These are phyloP conservation scores for Nelumbo lutea DNA, from an alignment of 164 flowering plant genomes.

Conservation along the genomic window DNA sequence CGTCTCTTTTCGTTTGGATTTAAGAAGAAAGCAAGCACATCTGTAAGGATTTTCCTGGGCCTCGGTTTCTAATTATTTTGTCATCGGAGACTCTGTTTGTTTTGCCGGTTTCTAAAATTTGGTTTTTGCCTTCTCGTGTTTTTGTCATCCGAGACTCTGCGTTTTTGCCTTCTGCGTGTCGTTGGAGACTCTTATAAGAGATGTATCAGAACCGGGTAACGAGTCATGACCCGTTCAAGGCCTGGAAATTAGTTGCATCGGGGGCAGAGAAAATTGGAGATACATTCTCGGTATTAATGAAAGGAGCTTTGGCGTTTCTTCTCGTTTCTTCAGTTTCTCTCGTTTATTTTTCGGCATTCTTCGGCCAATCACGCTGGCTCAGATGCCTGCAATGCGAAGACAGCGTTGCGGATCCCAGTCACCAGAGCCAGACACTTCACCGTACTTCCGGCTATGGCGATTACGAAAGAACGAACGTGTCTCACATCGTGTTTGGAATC, in stretches of 20 bases:
- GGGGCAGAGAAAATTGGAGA: constrained; percentile 1
- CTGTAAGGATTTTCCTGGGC: too few relatives aligned
- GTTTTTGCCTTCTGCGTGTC: not conserved
- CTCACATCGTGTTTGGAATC: constrained; percentile 61
- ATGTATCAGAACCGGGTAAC: constrained; percentile 6
- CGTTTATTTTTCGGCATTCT: constrained; percentile 19
- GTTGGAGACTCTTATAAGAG: too few relatives aligned
- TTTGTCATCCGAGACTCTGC: not conserved
- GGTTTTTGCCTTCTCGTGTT: not conserved
- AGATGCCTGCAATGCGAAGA: constrained; percentile 7
- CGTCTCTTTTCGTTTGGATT: too few relatives aligned
- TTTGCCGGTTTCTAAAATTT: too few relatives aligned
- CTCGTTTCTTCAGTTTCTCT: constrained; percentile 19
- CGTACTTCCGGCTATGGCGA: not conserved
- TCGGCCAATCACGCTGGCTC: constrained; percentile 7
- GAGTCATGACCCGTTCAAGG: constrained; percentile 2
- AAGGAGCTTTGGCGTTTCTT: constrained; percentile 13
- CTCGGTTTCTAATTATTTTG: too few relatives aligned
- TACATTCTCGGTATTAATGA: not conserved
- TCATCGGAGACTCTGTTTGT: too few relatives aligned
- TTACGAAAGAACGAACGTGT: constrained; percentile 6
- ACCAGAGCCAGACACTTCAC: not conserved
- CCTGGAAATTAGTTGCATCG: not conserved
- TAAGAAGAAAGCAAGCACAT: too few relatives aligned
- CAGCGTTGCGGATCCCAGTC: not conserved